Percentiles rank a stretch among this genome's conserved stretches.
phyloP scores from a whole-genome alignment of 139 green algal genomes.

The Picochlorum sp. region DNA sequence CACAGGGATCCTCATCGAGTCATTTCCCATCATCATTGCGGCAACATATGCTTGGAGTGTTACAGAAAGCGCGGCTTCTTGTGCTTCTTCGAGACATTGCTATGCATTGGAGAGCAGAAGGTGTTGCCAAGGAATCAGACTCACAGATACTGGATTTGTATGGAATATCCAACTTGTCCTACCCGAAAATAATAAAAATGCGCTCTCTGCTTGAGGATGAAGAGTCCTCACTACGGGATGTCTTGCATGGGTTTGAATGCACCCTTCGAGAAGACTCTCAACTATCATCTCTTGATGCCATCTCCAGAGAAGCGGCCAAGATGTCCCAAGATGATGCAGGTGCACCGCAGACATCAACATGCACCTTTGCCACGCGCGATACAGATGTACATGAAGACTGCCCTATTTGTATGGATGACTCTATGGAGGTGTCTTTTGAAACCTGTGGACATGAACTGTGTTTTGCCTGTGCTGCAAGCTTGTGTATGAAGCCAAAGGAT shows the following conservation, averaged over 20 bases:
- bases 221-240: conserved; percentile 3
- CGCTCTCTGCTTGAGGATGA: neutral
- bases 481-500: neutral
- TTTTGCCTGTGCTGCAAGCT: conserved; percentile 12
- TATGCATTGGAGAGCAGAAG: neutral
- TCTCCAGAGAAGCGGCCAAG: neutral
- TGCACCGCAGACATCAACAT: neutral
- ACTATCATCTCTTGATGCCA: neutral
- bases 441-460: conserved; percentile 14
- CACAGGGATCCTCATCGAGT: neutral
- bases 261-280: neutral
- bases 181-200: neutral
- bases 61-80: conserved; percentile 5
- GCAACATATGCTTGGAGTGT: conserved; percentile 7
- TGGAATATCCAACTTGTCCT: neutral
- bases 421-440: neutral
- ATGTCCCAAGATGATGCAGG: neutral
- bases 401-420: conserved; percentile 12
- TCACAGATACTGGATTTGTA: neutral
- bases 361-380: no score
- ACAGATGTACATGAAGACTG: conserved; percentile 2
- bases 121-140: conserved; percentile 2
- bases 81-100: conserved; percentile 10
- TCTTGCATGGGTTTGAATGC: conserved; percentile 11
- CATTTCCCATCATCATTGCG: conserved; percentile 13